Evolutionary conservation across 2,329 filamentous ascomycete genomes (phyloP).

Genomic region (Ascochyta rabiei): DNA sequence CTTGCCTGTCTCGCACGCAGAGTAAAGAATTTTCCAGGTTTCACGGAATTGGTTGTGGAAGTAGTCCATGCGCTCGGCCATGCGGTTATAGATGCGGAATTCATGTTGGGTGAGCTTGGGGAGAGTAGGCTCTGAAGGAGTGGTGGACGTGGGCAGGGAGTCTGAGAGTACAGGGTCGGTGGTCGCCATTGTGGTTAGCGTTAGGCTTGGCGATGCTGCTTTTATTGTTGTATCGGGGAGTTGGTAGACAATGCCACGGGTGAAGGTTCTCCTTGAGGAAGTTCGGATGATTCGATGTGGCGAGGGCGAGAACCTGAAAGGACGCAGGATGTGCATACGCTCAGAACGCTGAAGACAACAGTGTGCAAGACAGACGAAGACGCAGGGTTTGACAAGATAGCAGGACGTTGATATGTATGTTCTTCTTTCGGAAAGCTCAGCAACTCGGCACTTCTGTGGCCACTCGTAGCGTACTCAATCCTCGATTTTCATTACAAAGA

Average conservation of each 20-base stretch:
- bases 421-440: constrained; percentile 9
- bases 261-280: background rate
- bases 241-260: background rate
- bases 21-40: constrained; percentile 74
- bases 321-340: background rate
- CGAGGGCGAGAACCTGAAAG: background rate
- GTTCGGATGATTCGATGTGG: background rate
- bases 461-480: constrained; percentile 25
- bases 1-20: constrained; percentile 64
- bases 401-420: constrained; percentile 7
- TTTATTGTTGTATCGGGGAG: background rate
- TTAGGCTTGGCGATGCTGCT: background rate
- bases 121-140: constrained; percentile 40
- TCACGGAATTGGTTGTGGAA: constrained; percentile 55
- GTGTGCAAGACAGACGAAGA: background rate
- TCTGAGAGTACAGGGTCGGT: constrained; percentile 2
- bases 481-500: constrained; percentile 25
- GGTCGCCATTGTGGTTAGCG: background rate
- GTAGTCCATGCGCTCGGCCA: constrained; percentile 76
- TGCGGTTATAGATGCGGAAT: constrained; percentile 72
- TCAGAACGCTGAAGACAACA: background rate
- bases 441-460: constrained; percentile 14
- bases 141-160: background rate
- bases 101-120: constrained; percentile 70
- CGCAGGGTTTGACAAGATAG: background rate